Conservation (phyloP, 2,329 filamentous ascomycete genomes). For the Beauveria asiatica region DNA sequence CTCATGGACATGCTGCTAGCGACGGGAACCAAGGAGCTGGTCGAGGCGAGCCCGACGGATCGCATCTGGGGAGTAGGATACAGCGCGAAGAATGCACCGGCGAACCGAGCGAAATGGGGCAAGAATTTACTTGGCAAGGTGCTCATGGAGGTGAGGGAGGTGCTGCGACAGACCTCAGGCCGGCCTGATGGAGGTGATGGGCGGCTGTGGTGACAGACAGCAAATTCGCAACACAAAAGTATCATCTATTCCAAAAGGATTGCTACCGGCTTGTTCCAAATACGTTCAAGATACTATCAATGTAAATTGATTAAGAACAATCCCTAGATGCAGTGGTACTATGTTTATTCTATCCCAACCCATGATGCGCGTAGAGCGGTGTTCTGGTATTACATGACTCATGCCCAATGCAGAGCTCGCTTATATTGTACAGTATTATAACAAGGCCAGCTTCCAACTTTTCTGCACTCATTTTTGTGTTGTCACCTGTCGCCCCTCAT, state of each 20-base stretch:
- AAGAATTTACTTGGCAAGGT: conserved; percentile 56
- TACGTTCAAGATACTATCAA: not conserved
- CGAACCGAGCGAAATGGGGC: conserved; percentile 46
- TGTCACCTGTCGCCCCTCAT: not conserved
- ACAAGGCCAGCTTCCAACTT: not conserved
- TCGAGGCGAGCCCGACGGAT: conserved; percentile 54
- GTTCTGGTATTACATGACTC: conserved; percentile 6
- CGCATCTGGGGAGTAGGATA: conserved; percentile 61
- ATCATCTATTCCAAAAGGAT: too few species aligned
- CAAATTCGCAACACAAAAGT: too few species aligned
- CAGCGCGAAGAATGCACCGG: conserved; percentile 37
- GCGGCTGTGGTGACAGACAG: too few species aligned
- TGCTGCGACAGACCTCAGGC: conserved; percentile 34
- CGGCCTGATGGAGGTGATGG: too few species aligned
- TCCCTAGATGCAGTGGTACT: not conserved
- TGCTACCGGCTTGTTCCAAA: too few species aligned
- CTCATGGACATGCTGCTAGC: conserved; percentile 42
- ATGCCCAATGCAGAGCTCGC: conserved; percentile 6
- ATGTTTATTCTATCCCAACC: conserved; percentile 4
- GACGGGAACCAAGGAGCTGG: conserved; percentile 52
- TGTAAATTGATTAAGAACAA: not conserved
- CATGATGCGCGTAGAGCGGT: conserved; percentile 9
- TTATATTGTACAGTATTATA: conserved; percentile 9
- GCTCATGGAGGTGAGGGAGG: conserved; percentile 48
- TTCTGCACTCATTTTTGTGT: not conserved